Evolutionary conservation across 306 rosid species (phyloP), one percentile per base, ranked within the genome.

Genomic region (Vigna unguiculata): DNA sequence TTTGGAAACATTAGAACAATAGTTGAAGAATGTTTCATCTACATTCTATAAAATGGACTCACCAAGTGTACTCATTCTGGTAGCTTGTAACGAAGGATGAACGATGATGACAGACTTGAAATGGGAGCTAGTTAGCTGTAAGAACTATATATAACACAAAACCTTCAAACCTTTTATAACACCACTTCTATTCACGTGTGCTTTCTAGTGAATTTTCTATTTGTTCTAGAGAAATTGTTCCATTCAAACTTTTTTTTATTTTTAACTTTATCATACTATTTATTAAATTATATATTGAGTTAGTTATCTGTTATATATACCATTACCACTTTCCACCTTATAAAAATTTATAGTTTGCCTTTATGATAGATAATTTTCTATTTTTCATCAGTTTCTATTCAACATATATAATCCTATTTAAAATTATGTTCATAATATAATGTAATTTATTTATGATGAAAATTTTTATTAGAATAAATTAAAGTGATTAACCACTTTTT

Each of bases 141-240:
- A 6, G 19, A 65, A 60, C 36, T 67, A 32, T 32, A 6, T n/a
- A n/a, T n/a, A n/a, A n/a, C n/a, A n/a, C n/a, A n/a, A 17, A 21
- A 49, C 19, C 21, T 41, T 5, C n/a, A n/a, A n/a, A n/a, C n/a
- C 53, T n/a, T 65, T 65, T 65, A 65, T 65, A 65, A 16, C 21
- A 13, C 53, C 36, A 12, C 32, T 65, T 65, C 71, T 6, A 65
- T n/a, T 62, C 69, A 62, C 41, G 1, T 7, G 40, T 58, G 24
- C 36, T 22, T 34, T 62, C 16, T 9, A 36, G 4, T 63, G 13
- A 63, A 63, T 60, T 61, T 30, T 25, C 1, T 28, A 30, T 32
- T 34, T n/a, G 7, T 62, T 32, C 16, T 62, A 9, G 17, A 34
- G 1, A 15, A 32, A 32, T 15, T 59, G 15, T 59, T 59, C 65